Conservation (phyloP, 257 asterid genomes). For the Lycium barbarum region DNA sequence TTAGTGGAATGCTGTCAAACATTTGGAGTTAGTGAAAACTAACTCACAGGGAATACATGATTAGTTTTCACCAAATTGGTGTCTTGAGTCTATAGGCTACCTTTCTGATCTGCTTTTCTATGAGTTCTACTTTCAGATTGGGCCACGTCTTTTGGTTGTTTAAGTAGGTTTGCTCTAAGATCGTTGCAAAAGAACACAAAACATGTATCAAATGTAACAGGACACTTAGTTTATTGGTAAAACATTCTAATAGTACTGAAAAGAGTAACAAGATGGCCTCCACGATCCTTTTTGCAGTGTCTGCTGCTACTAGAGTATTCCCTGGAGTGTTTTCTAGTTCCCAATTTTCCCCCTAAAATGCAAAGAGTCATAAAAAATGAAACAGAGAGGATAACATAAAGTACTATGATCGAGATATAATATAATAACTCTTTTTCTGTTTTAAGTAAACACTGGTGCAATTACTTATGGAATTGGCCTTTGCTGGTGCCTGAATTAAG, state of each 20-base stretch:
- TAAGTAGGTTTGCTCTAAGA: neutral
- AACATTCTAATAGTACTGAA: neutral
- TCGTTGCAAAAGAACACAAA: neutral
- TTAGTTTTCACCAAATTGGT: slow-evolving; percentile 20
- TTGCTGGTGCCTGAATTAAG: neutral
- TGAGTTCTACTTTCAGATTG: neutral
- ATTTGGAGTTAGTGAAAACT: neutral
- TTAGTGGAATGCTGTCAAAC: neutral
- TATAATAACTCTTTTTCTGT: neutral
- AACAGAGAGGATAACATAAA: neutral
- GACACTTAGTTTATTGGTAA: neutral
- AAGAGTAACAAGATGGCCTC: neutral
- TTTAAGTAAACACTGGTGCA: neutral
- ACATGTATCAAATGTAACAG: neutral
- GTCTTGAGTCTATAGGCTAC: neutral
- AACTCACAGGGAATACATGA: neutral
- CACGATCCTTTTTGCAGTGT: neutral
- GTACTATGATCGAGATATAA: neutral
- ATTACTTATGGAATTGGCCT: neutral
- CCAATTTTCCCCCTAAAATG: neutral
- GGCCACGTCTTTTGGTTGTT: neutral
- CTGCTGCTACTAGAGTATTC: neutral
- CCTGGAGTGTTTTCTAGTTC: neutral
- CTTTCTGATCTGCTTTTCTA: neutral
- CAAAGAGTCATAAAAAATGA: neutral